These are phyloP conservation scores for Penicillium cataractarum DNA, from an alignment of 495 filamentous ascomycete genomes.

Conservation along the genomic window DNA sequence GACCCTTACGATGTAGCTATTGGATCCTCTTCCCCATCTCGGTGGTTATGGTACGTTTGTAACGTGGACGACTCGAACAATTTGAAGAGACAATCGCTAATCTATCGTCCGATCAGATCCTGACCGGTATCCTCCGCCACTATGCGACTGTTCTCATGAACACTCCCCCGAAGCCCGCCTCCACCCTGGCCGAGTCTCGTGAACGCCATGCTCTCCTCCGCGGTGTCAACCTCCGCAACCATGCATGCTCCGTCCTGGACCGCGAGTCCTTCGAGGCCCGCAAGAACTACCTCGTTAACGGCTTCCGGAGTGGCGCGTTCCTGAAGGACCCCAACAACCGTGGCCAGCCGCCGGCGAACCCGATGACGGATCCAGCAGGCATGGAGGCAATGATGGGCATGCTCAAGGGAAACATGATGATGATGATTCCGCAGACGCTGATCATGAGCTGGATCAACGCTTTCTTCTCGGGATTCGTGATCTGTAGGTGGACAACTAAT, in stretches of 20 bases:
- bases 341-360: constrained; percentile 88
- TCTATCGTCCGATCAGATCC: constrained; percentile 59
- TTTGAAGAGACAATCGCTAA: background rate
- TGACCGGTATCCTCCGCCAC: constrained; percentile 94
- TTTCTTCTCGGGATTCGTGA: constrained; percentile 97
- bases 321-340: constrained; percentile 84
- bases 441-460: constrained; percentile 99
- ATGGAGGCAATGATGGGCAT: constrained; percentile 99
- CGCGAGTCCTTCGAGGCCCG: constrained; percentile 74
- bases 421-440: constrained; percentile 98
- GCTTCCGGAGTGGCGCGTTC: constrained; percentile 82
- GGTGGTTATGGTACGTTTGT: constrained; percentile 80
- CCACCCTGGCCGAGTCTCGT: constrained; percentile 72
- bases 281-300: constrained; percentile 76
- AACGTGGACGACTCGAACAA: background rate
- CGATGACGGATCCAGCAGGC: constrained; percentile 93
- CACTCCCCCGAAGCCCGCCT: constrained; percentile 78
- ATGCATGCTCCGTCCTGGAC: constrained; percentile 71
- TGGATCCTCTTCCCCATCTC: constrained; percentile 99
- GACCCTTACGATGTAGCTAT: constrained; percentile 62
- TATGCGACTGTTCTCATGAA: constrained; percentile 92
- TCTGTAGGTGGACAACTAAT: constrained; percentile 63
- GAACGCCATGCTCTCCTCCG: constrained; percentile 88
- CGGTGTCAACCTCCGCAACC: constrained; percentile 81
- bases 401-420: constrained; percentile 99